Conservation (phyloP, 2,329 filamentous ascomycete species). For the Xylogone sp. region DNA sequence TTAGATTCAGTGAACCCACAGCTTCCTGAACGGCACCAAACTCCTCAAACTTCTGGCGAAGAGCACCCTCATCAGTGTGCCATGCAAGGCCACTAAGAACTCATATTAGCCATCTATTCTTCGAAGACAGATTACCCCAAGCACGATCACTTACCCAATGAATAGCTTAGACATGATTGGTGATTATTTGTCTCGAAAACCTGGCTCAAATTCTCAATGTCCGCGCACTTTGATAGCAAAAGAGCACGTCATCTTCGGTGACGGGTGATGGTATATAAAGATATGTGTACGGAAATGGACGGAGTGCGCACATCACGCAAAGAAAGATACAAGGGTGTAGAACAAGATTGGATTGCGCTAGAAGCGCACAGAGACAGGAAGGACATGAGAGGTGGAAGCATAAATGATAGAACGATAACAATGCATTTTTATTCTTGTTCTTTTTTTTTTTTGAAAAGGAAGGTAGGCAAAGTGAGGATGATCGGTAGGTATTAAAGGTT, state of each 20-base stretch:
- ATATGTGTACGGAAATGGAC: conserved; percentile 21
- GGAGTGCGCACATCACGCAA: conserved; percentile 25
- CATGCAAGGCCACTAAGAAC: conserved; percentile 82
- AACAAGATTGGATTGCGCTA: conserved; percentile 27
- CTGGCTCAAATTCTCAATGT: conserved; percentile 34
- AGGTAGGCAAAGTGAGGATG: conserved; percentile 1
- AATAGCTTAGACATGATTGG: conserved; percentile 85
- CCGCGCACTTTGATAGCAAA: conserved; percentile 29
- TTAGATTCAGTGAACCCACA: conserved; percentile 54
- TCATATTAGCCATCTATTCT: conserved; percentile 9
- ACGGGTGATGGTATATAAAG: conserved; percentile 18
- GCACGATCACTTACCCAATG: conserved; percentile 68
- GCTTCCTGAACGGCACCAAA: conserved; percentile 92
- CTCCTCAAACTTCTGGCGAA: conserved; percentile 88
- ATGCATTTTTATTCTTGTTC: conserved; percentile 6
- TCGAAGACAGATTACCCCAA: neutral
- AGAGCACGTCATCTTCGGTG: conserved; percentile 25
- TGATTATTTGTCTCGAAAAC: conserved; percentile 22
- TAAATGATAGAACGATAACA: conserved; percentile 14
- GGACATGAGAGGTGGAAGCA: conserved; percentile 18
- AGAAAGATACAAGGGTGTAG: conserved; percentile 32
- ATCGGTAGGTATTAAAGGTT: conserved; percentile 9
- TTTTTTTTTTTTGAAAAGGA: too few relatives aligned
- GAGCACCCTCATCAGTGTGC: conserved; percentile 89
- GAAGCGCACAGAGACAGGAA: conserved; percentile 24